Evolutionary conservation across 768 basidiomycete species (phyloP), one percentile per base, ranked within the genome.

Genomic region (Lentinus brumalis): DNA sequence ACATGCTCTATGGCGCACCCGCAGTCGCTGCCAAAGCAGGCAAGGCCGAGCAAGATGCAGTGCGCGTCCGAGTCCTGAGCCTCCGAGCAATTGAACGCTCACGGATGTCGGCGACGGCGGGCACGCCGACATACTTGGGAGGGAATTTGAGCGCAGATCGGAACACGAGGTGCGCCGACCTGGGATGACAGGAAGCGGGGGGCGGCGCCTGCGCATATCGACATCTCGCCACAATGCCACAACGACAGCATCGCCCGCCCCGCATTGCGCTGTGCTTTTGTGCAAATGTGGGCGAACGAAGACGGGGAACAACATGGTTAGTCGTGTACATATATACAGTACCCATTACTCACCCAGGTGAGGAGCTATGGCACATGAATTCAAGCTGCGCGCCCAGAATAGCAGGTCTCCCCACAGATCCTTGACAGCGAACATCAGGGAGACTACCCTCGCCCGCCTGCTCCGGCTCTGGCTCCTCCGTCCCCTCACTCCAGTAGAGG

Each of bases 161-260:
- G 61, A 38, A 58, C 57, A 62, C 53, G 61, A 62, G 57, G 61
- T 41, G 10, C 53, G n/a, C 61, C 61, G 61, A 62, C 57, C 53
- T 44, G 41, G 39, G 21, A 10, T 52, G 50, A 14, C 12, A 21
- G 31, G 21, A 61, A 51, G 39, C 5, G 7, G 16, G 35, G n/a
- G 11, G 21, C 14, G 35, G 60, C 60, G 60, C 50, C 31, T 56
- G 44, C 15, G 11, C 35, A 21, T 56, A 35, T 45, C 50, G 26
- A 52, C 60, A 61, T 52, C 11, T 41, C 50, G 50, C 39, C 53
- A 35, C 21, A 26, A 26, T 26, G 21, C 21, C 21, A 26, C 21
- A 26, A n/a, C 11, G 40, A 39, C 32, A 51, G 59, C 55, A 61
- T 50, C 32, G 60, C 60, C 60, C 35, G 14, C 32, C 49, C 60